Evolutionary conservation across 805 yeast genomes (phyloP).

Genomic region (Monosporozyma solicola): DNA sequence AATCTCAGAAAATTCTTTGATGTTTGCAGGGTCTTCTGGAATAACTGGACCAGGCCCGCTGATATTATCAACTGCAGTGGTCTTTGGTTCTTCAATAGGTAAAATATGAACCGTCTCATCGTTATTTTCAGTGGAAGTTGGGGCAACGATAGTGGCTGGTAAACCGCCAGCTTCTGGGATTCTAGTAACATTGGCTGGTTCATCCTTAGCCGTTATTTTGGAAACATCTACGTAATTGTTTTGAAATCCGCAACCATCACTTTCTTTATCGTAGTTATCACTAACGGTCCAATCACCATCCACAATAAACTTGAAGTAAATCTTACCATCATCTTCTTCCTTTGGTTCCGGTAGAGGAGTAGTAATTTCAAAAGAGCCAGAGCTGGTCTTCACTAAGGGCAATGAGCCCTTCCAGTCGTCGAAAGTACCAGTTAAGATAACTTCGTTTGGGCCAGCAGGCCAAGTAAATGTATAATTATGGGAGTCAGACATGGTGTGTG

Average conservation of each 20-base stretch:
- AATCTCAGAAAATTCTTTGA: constrained; percentile 55
- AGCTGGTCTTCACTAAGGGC: constrained; percentile 46
- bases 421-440: constrained; percentile 61
- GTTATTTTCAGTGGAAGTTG: not conserved
- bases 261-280: constrained; percentile 33
- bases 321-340: constrained; percentile 25
- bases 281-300: constrained; percentile 57
- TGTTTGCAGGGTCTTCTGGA: constrained; percentile 48
- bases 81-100: constrained; percentile 35
- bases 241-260: constrained; percentile 35
- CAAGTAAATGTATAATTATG: constrained; percentile 24
- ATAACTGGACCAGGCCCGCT: constrained; percentile 66
- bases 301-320: constrained; percentile 51
- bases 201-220: constrained; percentile 8
- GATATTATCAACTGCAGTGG: constrained; percentile 37
- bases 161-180: constrained; percentile 45
- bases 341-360: constrained; percentile 41
- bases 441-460: constrained; percentile 47
- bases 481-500: not conserved
- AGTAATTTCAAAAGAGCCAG: constrained; percentile 46
- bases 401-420: constrained; percentile 58
- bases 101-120: constrained; percentile 31
- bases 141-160: constrained; percentile 9
- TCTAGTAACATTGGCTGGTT: constrained; percentile 21
- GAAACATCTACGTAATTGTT: constrained; percentile 29